A percentile compares a stretch with the other conserved stretches of the same genome.
phyloP scores from a whole-genome alignment of 179 eudicot species.

The Heliamphora pulchella region DNA sequence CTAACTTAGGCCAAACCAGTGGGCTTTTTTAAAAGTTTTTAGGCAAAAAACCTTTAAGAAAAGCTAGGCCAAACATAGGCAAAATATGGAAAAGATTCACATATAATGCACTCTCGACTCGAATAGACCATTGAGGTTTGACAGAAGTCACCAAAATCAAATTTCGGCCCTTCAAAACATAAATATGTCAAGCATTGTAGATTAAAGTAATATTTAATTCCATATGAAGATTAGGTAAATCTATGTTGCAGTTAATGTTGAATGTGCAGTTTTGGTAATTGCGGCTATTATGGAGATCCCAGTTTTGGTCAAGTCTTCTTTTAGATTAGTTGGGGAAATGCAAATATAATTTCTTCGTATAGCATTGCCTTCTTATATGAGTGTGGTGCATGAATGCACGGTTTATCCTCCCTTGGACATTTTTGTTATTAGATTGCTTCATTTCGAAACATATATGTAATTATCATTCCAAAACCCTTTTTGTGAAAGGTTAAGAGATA shows the following conservation, averaged over 20 bases:
- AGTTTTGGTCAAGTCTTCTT: background rate
- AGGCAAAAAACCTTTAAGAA: no score
- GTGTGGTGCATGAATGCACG: background rate
- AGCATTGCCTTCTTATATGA: background rate
- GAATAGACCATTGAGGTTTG: background rate
- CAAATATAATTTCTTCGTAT: background rate
- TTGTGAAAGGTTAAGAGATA: background rate
- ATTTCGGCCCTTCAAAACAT: background rate
- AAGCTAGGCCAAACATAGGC: no score
- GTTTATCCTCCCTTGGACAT: background rate
- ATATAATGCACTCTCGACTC: no score
- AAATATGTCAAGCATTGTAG: background rate
- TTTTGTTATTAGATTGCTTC: background rate
- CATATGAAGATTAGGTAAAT: background rate
- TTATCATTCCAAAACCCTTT: background rate
- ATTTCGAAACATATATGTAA: background rate
- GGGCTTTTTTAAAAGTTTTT: no score
- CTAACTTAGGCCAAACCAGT: no score
- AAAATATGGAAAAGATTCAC: background rate
- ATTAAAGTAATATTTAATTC: background rate
- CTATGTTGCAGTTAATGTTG: background rate
- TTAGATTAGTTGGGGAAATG: background rate
- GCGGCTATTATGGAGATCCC: background rate
- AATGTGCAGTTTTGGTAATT: background rate
- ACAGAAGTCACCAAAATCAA: background rate